These are phyloP conservation scores for Aspergillus carlsbadensis DNA, from an alignment of 495 filamentous ascomycete genomes.

Conservation along the genomic window DNA sequence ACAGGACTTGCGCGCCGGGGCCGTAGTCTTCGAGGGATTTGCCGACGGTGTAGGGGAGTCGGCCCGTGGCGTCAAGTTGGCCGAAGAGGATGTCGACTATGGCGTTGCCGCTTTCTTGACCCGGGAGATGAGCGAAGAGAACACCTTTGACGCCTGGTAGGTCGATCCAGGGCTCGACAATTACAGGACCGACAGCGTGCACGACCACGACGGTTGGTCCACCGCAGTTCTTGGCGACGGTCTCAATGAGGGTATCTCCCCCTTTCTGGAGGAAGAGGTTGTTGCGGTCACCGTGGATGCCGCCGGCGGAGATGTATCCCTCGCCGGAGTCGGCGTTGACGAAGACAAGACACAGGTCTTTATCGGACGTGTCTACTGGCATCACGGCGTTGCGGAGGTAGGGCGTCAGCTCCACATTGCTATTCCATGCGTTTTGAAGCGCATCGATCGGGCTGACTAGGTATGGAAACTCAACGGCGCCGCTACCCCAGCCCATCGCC, in stretches of 20 bases:
- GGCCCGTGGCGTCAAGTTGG: conserved; percentile 79
- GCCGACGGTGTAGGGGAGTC: conserved; percentile 87
- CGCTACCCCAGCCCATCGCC: conserved; percentile 86
- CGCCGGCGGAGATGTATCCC: conserved; percentile 60
- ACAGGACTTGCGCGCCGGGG: conserved; percentile 70
- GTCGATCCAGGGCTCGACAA: conserved; percentile 83
- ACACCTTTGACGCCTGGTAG: conserved; percentile 76
- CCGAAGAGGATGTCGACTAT: conserved; percentile 84
- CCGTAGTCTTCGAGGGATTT: conserved; percentile 82
- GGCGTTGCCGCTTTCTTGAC: conserved; percentile 86
- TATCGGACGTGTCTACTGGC: conserved; percentile 35
- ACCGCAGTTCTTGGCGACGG: conserved; percentile 70
- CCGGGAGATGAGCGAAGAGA: conserved; percentile 82
- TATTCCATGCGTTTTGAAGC: conserved; percentile 59
- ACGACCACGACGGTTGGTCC: conserved; percentile 78
- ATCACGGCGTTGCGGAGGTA: conserved; percentile 59
- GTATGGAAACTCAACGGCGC: conserved; percentile 84
- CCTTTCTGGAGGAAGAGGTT: conserved; percentile 76
- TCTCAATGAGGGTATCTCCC: conserved; percentile 69
- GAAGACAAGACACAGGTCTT: conserved; percentile 68
- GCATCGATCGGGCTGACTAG: conserved; percentile 70
- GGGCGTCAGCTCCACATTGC: conserved; percentile 56
- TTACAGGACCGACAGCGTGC: conserved; percentile 87
- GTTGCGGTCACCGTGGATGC: conserved; percentile 77
- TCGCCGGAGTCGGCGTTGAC: conserved; percentile 63